phyloP scores from a whole-genome alignment of 225 moss, liverwort and hornwort species.

The Climacium dendroides region DNA sequence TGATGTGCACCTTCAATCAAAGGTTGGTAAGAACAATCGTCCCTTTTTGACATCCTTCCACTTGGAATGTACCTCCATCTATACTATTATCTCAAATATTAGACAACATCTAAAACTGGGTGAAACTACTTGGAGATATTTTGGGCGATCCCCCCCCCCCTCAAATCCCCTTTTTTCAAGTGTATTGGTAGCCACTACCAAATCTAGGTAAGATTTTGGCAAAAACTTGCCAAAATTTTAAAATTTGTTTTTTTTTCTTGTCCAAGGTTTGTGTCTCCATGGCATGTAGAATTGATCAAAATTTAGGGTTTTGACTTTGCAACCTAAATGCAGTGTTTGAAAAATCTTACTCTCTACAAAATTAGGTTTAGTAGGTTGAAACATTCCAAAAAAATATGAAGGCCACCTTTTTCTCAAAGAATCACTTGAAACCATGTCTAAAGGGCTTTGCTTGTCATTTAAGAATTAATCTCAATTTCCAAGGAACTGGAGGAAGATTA shows the following conservation, averaged over 20 bases:
- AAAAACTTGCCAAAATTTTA: neutral
- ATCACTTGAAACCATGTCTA: fast-evolving
- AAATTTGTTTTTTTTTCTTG: neutral
- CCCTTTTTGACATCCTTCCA: neutral
- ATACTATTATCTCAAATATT: neutral
- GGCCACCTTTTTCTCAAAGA: neutral
- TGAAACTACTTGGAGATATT: neutral
- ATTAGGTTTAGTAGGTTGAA: neutral
- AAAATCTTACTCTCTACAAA: neutral
- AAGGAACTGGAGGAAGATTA: too few relatives aligned
- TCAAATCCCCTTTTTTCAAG: fast-evolving
- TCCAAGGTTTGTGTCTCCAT: too few relatives aligned
- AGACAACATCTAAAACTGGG: neutral
- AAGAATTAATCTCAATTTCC: neutral
- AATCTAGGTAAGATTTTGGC: neutral
- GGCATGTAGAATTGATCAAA: neutral
- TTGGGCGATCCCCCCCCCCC: fast-evolving
- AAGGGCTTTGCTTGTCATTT: fast-evolving
- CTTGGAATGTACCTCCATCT: neutral
- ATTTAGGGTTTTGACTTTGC: neutral
- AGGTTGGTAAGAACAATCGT: neutral
- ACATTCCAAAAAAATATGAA: neutral
- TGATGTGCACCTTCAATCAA: fast-evolving
- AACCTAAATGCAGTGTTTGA: fast-evolving
- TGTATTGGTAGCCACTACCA: neutral